These are phyloP conservation scores for Cordyceps pruinosa DNA, from an alignment of 2,329 filamentous ascomycete species.

Conservation along the genomic window DNA sequence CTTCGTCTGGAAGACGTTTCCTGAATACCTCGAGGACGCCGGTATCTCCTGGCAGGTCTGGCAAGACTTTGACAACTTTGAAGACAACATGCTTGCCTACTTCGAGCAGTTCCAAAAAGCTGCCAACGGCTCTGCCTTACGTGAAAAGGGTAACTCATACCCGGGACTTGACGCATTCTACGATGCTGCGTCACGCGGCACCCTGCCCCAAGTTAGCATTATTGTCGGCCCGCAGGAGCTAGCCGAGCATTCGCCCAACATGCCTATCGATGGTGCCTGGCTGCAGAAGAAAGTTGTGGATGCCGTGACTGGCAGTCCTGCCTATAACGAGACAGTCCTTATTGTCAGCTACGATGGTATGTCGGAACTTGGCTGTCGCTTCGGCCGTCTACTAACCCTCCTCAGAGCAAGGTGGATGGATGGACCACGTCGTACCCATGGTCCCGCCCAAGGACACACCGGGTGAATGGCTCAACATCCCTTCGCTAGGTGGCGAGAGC, in stretches of 20 bases:
- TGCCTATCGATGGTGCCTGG: slow-evolving; percentile 48
- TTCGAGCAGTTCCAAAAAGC: slow-evolving; percentile 43
- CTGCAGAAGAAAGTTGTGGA: slow-evolving; percentile 46
- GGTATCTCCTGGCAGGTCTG: slow-evolving; percentile 44
- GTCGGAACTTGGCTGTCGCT: background rate
- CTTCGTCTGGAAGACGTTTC: slow-evolving; percentile 44
- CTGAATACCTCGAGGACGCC: slow-evolving; percentile 39
- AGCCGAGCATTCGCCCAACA: slow-evolving; percentile 46
- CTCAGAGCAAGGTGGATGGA: slow-evolving; percentile 43
- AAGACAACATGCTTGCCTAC: slow-evolving; percentile 47
- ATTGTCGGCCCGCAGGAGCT: slow-evolving; percentile 49
- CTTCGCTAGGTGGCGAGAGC: slow-evolving; percentile 24
- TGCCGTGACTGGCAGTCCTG: slow-evolving; percentile 39
- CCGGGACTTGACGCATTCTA: slow-evolving; percentile 42
- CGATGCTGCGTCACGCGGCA: slow-evolving; percentile 38
- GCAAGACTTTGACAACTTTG: slow-evolving; percentile 43
- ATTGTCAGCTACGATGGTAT: slow-evolving; percentile 42
- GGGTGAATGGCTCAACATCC: slow-evolving; percentile 44
- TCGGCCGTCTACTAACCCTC: background rate
- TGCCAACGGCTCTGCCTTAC: slow-evolving; percentile 30
- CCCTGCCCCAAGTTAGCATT: slow-evolving; percentile 43
- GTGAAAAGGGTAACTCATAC: slow-evolving; percentile 38
- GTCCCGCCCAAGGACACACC: slow-evolving; percentile 39
- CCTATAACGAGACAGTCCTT: slow-evolving; percentile 42
- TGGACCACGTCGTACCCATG: slow-evolving; percentile 44